Percentiles rank a stretch among this genome's conserved stretches.
Evolutionary conservation across 805 yeast genomes (phyloP).

Genomic region (Wickerhamiella domercqiae): DNA sequence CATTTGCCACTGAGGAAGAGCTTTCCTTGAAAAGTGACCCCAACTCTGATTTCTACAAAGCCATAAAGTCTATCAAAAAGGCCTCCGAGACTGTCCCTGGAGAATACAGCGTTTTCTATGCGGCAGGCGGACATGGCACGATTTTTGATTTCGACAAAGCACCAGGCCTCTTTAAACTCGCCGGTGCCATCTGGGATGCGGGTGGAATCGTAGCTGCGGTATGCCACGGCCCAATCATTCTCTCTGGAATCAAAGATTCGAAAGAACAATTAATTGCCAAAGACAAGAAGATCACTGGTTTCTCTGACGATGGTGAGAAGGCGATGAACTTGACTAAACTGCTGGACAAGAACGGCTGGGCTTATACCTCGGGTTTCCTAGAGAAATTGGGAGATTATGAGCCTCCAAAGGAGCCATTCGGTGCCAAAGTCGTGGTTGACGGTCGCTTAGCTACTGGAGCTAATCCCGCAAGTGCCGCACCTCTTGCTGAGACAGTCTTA

Average conservation of each 20-base stretch:
- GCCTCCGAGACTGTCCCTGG: constrained; percentile 34
- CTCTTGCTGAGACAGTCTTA: constrained; percentile 31
- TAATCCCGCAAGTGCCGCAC: constrained; percentile 43
- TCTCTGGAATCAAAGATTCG: constrained; percentile 32
- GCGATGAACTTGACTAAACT: constrained; percentile 19
- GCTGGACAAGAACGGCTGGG: constrained; percentile 21
- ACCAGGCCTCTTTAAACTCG: constrained; percentile 30
- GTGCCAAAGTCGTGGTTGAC: constrained; percentile 29
- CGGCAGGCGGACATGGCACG: constrained; percentile 56
- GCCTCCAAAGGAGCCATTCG: constrained; percentile 26
- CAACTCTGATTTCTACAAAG: constrained; percentile 25
- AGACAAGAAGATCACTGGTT: constrained; percentile 46
- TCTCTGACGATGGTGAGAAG: constrained; percentile 41
- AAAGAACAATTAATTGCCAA: constrained; percentile 31
- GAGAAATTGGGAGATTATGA: constrained; percentile 29
- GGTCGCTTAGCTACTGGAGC: constrained; percentile 51
- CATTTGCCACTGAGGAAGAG: constrained; percentile 33
- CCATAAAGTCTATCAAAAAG: constrained; percentile 29
- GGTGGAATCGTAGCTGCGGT: constrained; percentile 50
- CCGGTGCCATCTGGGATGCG: constrained; percentile 31
- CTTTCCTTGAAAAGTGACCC: constrained; percentile 27
- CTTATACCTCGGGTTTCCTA: constrained; percentile 26
- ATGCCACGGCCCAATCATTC: constrained; percentile 53
- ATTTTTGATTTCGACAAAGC: constrained; percentile 44
- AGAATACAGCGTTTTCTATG: constrained; percentile 40